phyloP scores from a whole-genome alignment of 345 rosid genomes.

The Tarenaya hassleriana region DNA sequence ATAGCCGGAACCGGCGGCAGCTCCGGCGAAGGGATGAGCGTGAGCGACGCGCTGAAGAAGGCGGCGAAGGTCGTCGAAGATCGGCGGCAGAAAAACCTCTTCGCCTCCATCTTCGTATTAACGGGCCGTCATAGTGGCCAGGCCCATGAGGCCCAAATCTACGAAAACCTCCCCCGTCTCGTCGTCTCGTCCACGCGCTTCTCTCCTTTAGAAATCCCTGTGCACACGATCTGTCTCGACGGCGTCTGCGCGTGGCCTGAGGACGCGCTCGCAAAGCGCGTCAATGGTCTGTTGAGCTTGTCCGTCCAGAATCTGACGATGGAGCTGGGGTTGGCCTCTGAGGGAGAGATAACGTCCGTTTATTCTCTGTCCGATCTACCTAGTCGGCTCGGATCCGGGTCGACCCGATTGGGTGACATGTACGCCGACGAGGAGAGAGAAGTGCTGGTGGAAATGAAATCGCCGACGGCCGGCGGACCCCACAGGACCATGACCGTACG shows the following conservation, averaged over 20 bases:
- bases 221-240: conserved; percentile 47
- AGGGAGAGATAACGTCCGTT: conserved; percentile 57
- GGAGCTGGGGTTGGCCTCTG: conserved; percentile 53
- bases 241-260: conserved; percentile 30
- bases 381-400: conserved; percentile 37
- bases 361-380: conserved; percentile 51
- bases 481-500: conserved; percentile 54
- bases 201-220: conserved; percentile 43
- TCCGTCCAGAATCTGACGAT: conserved; percentile 55
- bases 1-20: conserved; percentile 40
- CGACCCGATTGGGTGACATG: conserved; percentile 57
- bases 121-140: conserved; percentile 43
- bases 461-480: conserved; percentile 41
- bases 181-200: conserved; percentile 55
- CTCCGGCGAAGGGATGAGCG: conserved; percentile 53
- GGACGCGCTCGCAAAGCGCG: conserved; percentile 40
- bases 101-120: conserved; percentile 48
- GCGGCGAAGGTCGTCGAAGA: conserved; percentile 88
- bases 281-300: conserved; percentile 39
- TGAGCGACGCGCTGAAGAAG: conserved; percentile 71
- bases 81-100: conserved; percentile 65
- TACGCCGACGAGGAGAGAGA: conserved; percentile 65
- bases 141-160: too few species aligned
- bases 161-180: too few species aligned
- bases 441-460: conserved; percentile 58